A percentile compares a stretch with the other conserved stretches of the same genome.
phyloP scores from a whole-genome alignment of 441 rosid genomes.

The Erysimum cheiri region DNA sequence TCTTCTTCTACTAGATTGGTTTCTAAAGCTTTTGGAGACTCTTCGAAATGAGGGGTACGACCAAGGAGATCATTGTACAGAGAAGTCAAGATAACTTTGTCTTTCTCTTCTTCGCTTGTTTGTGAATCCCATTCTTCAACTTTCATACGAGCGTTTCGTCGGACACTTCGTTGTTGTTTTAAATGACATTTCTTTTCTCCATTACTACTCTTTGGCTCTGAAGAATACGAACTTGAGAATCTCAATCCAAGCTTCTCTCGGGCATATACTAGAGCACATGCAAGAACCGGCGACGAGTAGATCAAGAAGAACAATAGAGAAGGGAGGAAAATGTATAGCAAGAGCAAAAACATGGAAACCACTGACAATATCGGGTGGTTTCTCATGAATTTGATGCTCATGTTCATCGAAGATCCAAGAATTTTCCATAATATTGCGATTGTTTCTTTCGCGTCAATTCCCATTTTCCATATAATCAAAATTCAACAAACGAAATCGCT shows the following conservation, averaged over 20 bases:
- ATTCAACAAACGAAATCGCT: slow-evolving; percentile 3
- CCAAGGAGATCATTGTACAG: slow-evolving; percentile 40
- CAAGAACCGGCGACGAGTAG: slow-evolving; percentile 56
- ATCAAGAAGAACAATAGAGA: slow-evolving; percentile 60
- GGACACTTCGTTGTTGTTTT: slow-evolving; percentile 52
- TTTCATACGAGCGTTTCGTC: slow-evolving; percentile 51
- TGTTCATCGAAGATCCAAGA: slow-evolving; percentile 45
- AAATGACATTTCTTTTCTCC: slow-evolving; percentile 35
- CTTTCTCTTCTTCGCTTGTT: slow-evolving; percentile 38
- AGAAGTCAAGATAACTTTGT: slow-evolving; percentile 35
- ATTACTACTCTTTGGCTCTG: slow-evolving; percentile 17
- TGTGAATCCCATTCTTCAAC: slow-evolving; percentile 50
- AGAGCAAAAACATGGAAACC: slow-evolving; percentile 43
- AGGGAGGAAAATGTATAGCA: slow-evolving; percentile 60
- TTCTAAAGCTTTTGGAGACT: slow-evolving; percentile 42
- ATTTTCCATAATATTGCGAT: slow-evolving; percentile 49
- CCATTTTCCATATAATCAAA: slow-evolving; percentile 49
- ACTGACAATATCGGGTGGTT: slow-evolving; percentile 58
- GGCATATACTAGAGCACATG: slow-evolving; percentile 45
- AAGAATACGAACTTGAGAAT: slow-evolving; percentile 24
- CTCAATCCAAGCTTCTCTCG: slow-evolving; percentile 42
- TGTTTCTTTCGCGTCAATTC: slow-evolving; percentile 52
- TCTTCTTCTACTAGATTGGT: slow-evolving; percentile 30
- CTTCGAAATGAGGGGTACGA: slow-evolving; percentile 40
- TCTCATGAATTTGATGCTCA: slow-evolving; percentile 46